Percentiles rank a stretch among this genome's conserved stretches.
Conservation (phyloP, 2,329 filamentous ascomycete genomes). For the Aschersonia sp. region DNA sequence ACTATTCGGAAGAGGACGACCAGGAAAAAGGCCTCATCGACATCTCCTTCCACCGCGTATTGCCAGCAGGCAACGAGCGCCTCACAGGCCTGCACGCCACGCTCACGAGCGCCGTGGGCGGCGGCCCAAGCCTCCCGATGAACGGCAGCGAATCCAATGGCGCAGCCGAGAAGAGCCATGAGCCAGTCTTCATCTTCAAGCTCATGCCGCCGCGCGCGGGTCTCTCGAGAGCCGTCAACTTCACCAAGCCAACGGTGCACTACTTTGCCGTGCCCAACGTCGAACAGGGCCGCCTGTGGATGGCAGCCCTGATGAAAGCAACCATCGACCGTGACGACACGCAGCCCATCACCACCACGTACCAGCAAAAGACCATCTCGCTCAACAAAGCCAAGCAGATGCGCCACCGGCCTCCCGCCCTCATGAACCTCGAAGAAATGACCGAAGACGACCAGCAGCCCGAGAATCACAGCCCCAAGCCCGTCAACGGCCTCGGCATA, state of each 20-base stretch:
- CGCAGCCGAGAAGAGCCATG: conserved; percentile 33
- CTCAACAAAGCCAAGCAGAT: conserved; percentile 76
- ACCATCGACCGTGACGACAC: conserved; percentile 87
- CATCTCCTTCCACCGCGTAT: conserved; percentile 93
- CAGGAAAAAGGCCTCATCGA: conserved; percentile 95
- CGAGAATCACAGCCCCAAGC: conserved; percentile 7
- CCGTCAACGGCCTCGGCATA: conserved; percentile 25
- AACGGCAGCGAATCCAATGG: conserved; percentile 24
- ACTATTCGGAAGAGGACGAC: conserved; percentile 84
- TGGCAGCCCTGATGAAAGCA: conserved; percentile 97
- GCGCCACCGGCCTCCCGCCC: conserved; percentile 76
- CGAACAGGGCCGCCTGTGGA: conserved; percentile 83
- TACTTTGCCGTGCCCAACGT: conserved; percentile 94
- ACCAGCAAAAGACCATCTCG: conserved; percentile 94
- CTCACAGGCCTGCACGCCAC: conserved; percentile 85
- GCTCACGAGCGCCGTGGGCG: conserved; percentile 66
- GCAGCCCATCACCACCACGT: conserved; percentile 72
- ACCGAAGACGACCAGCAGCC: conserved; percentile 13
- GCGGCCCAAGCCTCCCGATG: conserved; percentile 42
- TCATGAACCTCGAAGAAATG: conserved; percentile 54
- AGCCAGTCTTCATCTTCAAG: conserved; percentile 94
- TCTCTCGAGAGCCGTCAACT: conserved; percentile 81
- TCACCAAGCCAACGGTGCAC: conserved; percentile 93
- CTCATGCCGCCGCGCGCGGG: conserved; percentile 81
- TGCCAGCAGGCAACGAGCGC: conserved; percentile 82